Base-by-base conservation (phyloP, 331 rosid species). In the Quercus tomentella region DNA sequence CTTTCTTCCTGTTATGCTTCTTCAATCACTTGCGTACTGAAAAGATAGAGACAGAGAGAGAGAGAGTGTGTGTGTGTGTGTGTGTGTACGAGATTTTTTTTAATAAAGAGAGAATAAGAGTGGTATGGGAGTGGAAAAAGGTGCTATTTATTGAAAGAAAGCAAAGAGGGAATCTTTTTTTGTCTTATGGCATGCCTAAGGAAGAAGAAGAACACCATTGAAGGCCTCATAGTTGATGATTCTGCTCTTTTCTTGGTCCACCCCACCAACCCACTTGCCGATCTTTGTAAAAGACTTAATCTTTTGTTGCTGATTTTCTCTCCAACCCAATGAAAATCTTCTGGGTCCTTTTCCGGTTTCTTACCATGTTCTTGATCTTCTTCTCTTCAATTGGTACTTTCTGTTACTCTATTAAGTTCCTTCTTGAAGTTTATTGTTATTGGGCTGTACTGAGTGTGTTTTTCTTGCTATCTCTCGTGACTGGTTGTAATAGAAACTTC, bases 111-210 rank as follows among this genome's bases (percentile, higher is more conserved):
- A 72, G 28, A 56, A 23, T 37, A 3, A 61, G 65, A 3, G 17
- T 61, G 56, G 54, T 4, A 73, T 68, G 80, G 80, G 58, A 60
- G 20, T 71, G 63, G 57, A 54, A 65, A 31, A 31, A 65, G 71
- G 8, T 31, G 14, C 66, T 25, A 77, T 61, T 51, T 80, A 76
- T 20, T 31, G 66, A 45, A 74, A 7, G 26, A 61, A 31, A 62
- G 68, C 9, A 49, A 15, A 45, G 74, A 23, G 58, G 85, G 85
- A 52, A 57, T 74, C 76, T 49, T 49, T 49, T 68, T 72, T 78
- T 83, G 72, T 77, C 88, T 79, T 86, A 86, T 89, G 93, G 93
- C 86, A 91, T 73, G 90, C 80, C 91, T 67, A 81, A 45, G 79
- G 87, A 86, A 68, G 82, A 83, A 82, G 88, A 79, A 86, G 71